Conservation (phyloP, 1,284 basidiomycete species). For the Leccinum holopus region DNA sequence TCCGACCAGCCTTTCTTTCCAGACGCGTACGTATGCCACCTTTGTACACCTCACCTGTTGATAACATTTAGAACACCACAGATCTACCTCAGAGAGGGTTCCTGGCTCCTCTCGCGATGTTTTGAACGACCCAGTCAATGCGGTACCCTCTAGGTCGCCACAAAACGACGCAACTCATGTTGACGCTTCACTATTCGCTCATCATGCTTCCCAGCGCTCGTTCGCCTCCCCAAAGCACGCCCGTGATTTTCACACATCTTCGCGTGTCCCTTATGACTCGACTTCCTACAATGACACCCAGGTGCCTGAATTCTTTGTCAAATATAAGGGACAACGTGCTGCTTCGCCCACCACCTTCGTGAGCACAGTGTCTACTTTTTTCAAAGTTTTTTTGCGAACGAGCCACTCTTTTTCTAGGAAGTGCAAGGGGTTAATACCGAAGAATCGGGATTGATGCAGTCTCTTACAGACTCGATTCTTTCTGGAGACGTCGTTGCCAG, state of each 20-base stretch:
- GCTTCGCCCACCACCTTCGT: conserved; percentile 8
- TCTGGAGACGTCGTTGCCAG: conserved; percentile 29
- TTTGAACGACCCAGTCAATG: background rate
- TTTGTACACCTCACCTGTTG: conserved; percentile 34
- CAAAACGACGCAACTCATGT: background rate
- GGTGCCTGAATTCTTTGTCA: conserved; percentile 32
- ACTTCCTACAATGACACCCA: conserved; percentile 29
- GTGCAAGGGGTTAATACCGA: conserved; percentile 5
- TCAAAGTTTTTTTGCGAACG: background rate
- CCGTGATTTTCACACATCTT: conserved; percentile 35
- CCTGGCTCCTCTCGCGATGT: background rate
- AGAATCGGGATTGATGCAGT: conserved; percentile 23
- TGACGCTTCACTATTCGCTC: background rate
- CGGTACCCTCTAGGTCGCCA: background rate
- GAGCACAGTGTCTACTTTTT: background rate
- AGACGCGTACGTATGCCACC: conserved; percentile 39
- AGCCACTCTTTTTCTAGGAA: background rate
- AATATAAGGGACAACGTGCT: conserved; percentile 25
- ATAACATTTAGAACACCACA: conserved; percentile 33
- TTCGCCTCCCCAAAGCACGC: conserved; percentile 13
- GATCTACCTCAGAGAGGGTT: conserved; percentile 3
- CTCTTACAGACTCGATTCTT: conserved; percentile 26
- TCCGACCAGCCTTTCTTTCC: conserved; percentile 35
- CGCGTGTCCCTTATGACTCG: conserved; percentile 18
- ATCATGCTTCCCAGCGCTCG: background rate